Evolutionary conservation across 768 basidiomycete species (phyloP).

Genomic region (Leccinellum albellum): DNA sequence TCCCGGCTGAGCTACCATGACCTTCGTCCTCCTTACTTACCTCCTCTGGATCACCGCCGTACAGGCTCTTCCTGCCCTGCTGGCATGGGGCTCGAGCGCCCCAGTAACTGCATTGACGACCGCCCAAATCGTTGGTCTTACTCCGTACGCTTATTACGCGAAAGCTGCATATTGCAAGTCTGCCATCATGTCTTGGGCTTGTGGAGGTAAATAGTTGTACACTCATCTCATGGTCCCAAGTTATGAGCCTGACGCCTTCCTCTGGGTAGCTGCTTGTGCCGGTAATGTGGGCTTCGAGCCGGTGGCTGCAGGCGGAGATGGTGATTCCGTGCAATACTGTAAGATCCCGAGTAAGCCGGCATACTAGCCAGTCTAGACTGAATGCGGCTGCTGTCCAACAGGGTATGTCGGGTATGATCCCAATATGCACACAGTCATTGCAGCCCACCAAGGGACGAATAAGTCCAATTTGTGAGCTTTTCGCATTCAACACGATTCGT

Average conservation of each 20-base stretch:
- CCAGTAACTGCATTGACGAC: constrained; percentile 34
- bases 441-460: constrained; percentile 34
- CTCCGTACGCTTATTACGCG: constrained; percentile 47
- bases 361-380: background rate
- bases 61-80: constrained; percentile 19
- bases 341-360: background rate
- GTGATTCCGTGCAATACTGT: constrained; percentile 39
- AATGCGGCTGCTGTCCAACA: background rate
- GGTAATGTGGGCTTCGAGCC: constrained; percentile 42
- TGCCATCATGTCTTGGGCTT: constrained; percentile 43
- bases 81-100: constrained; percentile 17
- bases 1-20: constrained; percentile 1
- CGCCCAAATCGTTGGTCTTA: constrained; percentile 40
- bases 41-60: constrained; percentile 9
- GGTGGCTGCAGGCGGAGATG: constrained; percentile 44
- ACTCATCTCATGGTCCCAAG: background rate
- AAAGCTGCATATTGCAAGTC: constrained; percentile 46
- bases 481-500: background rate
- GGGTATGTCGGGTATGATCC: constrained; percentile 41
- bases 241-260: background rate
- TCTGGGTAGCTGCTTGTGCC: constrained; percentile 35
- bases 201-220: constrained; percentile 41
- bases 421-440: constrained; percentile 29
- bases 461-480: constrained; percentile 34
- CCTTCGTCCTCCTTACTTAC: background rate